phyloP scores from a whole-genome alignment of 2,329 filamentous ascomycete genomes.

The Ilyonectria robusta region DNA sequence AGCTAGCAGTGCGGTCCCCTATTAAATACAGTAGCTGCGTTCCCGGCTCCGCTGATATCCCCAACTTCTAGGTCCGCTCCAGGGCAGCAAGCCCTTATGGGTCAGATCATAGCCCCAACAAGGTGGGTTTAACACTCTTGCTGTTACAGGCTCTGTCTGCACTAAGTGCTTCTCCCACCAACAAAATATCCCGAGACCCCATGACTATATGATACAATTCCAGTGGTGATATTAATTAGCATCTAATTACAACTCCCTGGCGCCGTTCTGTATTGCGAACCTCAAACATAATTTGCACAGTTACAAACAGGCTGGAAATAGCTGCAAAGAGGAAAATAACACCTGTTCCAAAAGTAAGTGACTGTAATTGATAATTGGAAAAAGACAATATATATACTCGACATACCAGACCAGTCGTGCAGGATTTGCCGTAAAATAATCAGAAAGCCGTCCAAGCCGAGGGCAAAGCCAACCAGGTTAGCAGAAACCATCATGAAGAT shows the following conservation, averaged over 20 bases:
- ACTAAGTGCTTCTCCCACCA: too few species aligned
- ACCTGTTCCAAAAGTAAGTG: slow-evolving; percentile 62
- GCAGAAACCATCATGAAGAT: slow-evolving; percentile 96
- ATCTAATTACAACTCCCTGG: slow-evolving; percentile 86
- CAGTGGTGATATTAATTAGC: slow-evolving; percentile 61
- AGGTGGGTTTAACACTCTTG: too few species aligned
- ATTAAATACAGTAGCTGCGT: too few species aligned
- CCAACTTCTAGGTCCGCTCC: too few species aligned
- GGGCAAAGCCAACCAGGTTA: slow-evolving; percentile 94
- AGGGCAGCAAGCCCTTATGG: too few species aligned
- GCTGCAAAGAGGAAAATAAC: slow-evolving; percentile 80
- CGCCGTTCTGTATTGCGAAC: slow-evolving; percentile 87
- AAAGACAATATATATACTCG: neutral
- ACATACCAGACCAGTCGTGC: slow-evolving; percentile 77
- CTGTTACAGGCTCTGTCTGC: too few species aligned
- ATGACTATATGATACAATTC: slow-evolving; percentile 4
- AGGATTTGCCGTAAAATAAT: slow-evolving; percentile 83
- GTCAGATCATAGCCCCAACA: too few species aligned
- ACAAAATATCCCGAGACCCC: slow-evolving; percentile 12
- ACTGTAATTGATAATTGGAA: neutral
- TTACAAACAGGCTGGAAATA: slow-evolving; percentile 84
- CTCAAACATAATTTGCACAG: slow-evolving; percentile 97
- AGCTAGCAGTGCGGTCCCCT: too few species aligned
- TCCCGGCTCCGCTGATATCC: too few species aligned
- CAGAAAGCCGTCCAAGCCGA: slow-evolving; percentile 89